These are phyloP conservation scores for Trichoderma polysporum DNA, from an alignment of 2,329 filamentous ascomycete genomes.

Conservation along the genomic window DNA sequence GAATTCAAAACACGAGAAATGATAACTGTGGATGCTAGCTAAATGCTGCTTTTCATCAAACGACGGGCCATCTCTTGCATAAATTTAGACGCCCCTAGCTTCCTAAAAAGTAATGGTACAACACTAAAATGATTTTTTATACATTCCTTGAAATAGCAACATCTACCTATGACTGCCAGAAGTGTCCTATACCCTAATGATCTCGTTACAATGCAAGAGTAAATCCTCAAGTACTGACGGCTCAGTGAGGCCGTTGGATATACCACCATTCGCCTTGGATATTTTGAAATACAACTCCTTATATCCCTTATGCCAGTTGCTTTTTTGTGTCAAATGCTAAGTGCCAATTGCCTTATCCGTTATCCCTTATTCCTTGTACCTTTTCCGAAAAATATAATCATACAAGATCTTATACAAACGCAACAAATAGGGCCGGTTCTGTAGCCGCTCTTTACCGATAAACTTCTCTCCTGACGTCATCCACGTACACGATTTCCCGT, in stretches of 20 bases:
- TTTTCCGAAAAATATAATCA: not conserved
- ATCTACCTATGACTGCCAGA: not conserved
- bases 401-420: slow-evolving; percentile 9
- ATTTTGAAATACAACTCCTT: not conserved
- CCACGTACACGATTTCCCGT: slow-evolving; percentile 48
- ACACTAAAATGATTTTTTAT: not conserved
- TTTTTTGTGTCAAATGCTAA: too few relatives aligned
- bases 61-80: not conserved
- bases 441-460: slow-evolving; percentile 32
- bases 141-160: not conserved
- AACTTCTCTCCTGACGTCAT: slow-evolving; percentile 39
- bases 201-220: not conserved
- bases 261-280: not conserved
- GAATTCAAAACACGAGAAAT: not conserved
- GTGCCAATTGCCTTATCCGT: not conserved
- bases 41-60: not conserved
- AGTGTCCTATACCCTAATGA: not conserved
- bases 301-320: not conserved
- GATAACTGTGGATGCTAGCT: not conserved
- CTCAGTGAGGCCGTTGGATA: not conserved
- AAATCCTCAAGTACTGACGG: not conserved
- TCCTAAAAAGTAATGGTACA: not conserved
- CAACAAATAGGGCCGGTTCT: not conserved
- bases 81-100: not conserved
- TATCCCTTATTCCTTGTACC: not conserved